Evolutionary conservation across 805 yeast genomes (phyloP).

Genomic region (Clavispora santaluciae): DNA sequence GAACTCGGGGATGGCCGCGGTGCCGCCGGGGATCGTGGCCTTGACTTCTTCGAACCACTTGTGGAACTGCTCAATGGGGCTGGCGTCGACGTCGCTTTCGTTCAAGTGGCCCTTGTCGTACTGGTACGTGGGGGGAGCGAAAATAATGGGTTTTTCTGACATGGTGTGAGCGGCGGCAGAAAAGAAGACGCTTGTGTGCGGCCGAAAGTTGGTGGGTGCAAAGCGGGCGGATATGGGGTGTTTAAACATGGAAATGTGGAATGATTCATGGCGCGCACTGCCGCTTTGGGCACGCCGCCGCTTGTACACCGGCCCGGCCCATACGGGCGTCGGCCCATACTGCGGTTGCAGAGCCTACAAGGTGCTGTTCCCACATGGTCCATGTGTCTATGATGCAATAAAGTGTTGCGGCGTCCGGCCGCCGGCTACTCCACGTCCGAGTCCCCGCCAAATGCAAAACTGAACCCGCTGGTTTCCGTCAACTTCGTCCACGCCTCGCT

Average conservation of each 20-base stretch:
- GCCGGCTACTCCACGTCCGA: neutral
- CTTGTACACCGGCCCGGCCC: too few species aligned
- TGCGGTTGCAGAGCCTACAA: too few species aligned
- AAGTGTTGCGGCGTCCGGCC: too few species aligned
- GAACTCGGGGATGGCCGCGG: constrained; percentile 63
- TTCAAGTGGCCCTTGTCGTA: constrained; percentile 64
- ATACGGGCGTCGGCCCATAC: too few species aligned
- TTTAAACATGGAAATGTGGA: neutral
- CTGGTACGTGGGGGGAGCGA: constrained; percentile 88
- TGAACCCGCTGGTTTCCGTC: constrained; percentile 20
- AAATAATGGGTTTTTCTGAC: constrained; percentile 33
- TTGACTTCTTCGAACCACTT: constrained; percentile 81
- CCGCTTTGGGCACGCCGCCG: neutral
- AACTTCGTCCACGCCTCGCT: constrained; percentile 54
- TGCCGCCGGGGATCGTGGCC: constrained; percentile 43
- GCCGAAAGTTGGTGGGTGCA: neutral
- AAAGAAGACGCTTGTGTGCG: neutral
- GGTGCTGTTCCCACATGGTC: too few species aligned
- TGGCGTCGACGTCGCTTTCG: constrained; percentile 45
- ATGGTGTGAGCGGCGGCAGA: neutral
- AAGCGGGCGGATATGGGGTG: neutral
- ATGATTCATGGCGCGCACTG: constrained; percentile 1
- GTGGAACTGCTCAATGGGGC: constrained; percentile 76
- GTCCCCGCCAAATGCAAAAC: constrained; percentile 29
- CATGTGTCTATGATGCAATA: too few species aligned